Conservation (phyloP, 306 rosid species). For the Dalbergia cochinchinensis region DNA sequence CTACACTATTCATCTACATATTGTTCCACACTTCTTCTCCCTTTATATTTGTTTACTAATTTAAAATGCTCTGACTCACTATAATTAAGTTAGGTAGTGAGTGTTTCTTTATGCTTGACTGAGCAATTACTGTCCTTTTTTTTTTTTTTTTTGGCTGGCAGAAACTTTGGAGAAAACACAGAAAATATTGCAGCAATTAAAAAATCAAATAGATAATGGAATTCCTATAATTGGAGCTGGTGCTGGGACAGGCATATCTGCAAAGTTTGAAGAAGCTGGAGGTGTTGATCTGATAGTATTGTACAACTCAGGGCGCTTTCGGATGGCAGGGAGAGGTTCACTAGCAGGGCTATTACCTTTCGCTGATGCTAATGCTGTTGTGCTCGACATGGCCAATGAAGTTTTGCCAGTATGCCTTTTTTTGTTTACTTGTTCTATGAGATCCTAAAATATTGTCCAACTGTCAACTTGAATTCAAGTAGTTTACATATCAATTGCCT, state of each 20-base stretch:
- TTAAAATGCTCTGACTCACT: too few relatives aligned
- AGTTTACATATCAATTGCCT: slow-evolving; percentile 25
- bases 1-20: too few relatives aligned
- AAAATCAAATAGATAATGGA: slow-evolving; percentile 69
- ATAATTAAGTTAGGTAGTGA: slow-evolving; percentile 15
- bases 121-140: neutral
- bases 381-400: slow-evolving; percentile 95
- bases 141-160: slow-evolving; percentile 53
- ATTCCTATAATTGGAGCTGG: slow-evolving; percentile 91
- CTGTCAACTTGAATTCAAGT: slow-evolving; percentile 35
- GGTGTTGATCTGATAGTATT: slow-evolving; percentile 88
- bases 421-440: slow-evolving; percentile 42
- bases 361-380: slow-evolving; percentile 94
- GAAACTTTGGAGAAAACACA: slow-evolving; percentile 80
- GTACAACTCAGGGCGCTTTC: slow-evolving; percentile 95
- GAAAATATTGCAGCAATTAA: slow-evolving; percentile 72
- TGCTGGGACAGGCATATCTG: slow-evolving; percentile 97
- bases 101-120: slow-evolving; percentile 6
- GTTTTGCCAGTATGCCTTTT: slow-evolving; percentile 80
- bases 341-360: slow-evolving; percentile 91
- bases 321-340: slow-evolving; percentile 98
- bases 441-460: slow-evolving; percentile 9
- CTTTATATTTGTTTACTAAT: too few relatives aligned
- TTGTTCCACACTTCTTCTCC: too few relatives aligned
- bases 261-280: slow-evolving; percentile 97